Conservation (phyloP, 2,329 filamentous ascomycete species). For the Beauveria australis region DNA sequence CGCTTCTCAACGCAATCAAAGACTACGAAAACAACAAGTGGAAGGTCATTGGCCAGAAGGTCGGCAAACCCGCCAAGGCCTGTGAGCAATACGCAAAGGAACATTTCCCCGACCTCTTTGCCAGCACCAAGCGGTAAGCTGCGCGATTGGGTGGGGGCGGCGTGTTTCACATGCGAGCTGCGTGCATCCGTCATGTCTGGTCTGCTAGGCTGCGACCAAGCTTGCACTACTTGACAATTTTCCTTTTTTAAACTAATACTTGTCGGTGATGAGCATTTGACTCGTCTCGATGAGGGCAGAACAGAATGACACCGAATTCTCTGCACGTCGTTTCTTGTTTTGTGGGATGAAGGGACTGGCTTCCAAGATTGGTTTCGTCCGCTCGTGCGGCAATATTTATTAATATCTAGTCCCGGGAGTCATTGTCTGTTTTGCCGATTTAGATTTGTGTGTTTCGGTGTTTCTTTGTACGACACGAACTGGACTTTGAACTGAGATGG, state of each 20-base stretch:
- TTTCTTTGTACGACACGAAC: constrained; percentile 13
- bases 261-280: not conserved
- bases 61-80: constrained; percentile 91
- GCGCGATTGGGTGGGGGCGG: not conserved
- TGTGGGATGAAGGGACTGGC: not conserved
- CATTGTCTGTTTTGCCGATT: constrained; percentile 14
- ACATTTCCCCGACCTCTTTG: constrained; percentile 60
- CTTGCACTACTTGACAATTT: not conserved
- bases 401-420: not conserved
- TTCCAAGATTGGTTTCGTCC: not conserved
- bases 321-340: not conserved
- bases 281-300: not conserved
- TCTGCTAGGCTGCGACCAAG: too few relatives aligned
- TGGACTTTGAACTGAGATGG: not conserved
- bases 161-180: not conserved
- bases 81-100: constrained; percentile 87
- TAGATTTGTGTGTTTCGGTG: constrained; percentile 14
- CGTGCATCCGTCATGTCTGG: not conserved
- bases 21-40: constrained; percentile 98
- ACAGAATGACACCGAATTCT: not conserved
- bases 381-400: not conserved
- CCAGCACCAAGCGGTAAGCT: constrained; percentile 30
- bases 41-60: constrained; percentile 94
- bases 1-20: constrained; percentile 87
- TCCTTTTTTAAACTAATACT: not conserved